Evolutionary conservation across 345 rosid species (phyloP).

Genomic region (Moricandia moricandioides): DNA sequence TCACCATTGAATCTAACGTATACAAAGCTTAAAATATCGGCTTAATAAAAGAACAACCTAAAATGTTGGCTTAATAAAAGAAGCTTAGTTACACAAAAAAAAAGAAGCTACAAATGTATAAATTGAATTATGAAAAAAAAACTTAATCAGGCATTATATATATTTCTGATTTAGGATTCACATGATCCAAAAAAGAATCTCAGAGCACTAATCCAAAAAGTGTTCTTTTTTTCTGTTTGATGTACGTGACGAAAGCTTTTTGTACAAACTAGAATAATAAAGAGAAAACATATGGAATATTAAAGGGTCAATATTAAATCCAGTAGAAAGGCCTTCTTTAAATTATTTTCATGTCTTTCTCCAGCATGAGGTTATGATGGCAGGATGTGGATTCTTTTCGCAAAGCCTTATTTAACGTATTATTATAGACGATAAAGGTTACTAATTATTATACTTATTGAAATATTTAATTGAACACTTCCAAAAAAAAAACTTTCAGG

Average conservation of each 20-base stretch:
- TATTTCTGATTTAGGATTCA: slow-evolving; percentile 29
- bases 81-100: too few relatives aligned
- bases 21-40: neutral
- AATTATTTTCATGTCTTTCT: slow-evolving; percentile 1
- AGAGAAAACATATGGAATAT: neutral
- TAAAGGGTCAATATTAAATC: neutral
- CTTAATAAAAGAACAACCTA: neutral
- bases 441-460: neutral
- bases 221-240: neutral
- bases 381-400: slow-evolving; percentile 26
- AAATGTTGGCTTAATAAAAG: neutral
- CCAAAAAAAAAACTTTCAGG: neutral
- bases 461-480: neutral
- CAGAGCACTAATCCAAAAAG: slow-evolving; percentile 17
- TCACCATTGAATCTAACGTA: neutral
- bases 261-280: neutral
- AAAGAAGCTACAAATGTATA: neutral
- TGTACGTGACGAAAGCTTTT: slow-evolving; percentile 7
- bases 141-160: neutral
- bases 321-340: neutral
- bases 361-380: slow-evolving; percentile 34
- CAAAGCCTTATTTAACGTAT: neutral
- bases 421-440: neutral
- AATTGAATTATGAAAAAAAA: neutral
- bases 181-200: slow-evolving; percentile 31